Conservation (phyloP, 768 basidiomycete species). For the Trametes cingulata region DNA sequence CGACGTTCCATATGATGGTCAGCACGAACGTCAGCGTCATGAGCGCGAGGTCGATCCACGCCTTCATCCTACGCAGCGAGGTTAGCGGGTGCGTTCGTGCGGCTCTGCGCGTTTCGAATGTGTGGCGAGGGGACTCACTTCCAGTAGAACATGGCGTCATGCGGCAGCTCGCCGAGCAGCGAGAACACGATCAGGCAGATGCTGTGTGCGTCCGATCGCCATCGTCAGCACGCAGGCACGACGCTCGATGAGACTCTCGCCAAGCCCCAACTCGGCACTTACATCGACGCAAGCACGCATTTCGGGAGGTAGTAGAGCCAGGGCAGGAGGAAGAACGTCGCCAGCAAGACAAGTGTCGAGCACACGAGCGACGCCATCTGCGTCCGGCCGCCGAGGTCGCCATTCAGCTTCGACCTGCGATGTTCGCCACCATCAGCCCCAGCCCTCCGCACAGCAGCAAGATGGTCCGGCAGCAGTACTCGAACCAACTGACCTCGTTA, state of each 20-base stretch:
- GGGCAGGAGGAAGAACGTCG: conserved; percentile 89
- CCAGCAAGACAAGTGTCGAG: conserved; percentile 70
- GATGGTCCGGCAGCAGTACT: neutral
- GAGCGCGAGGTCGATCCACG: conserved; percentile 88
- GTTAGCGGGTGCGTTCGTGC: neutral
- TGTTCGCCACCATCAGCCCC: neutral
- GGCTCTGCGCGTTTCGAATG: neutral
- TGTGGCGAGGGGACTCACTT: conserved; percentile 56
- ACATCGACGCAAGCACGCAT: conserved; percentile 89
- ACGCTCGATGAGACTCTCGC: neutral
- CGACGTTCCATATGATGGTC: conserved; percentile 88
- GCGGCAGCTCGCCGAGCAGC: conserved; percentile 82
- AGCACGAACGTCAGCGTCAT: conserved; percentile 88
- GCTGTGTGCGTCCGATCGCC: conserved; percentile 39
- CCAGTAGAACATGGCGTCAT: conserved; percentile 85
- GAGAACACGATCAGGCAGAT: conserved; percentile 85
- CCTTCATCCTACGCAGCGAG: conserved; percentile 60
- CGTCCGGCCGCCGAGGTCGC: conserved; percentile 82
- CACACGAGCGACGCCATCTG: conserved; percentile 88
- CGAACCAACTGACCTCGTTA: conserved; percentile 64
- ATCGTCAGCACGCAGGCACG: neutral
- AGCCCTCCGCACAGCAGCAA: neutral
- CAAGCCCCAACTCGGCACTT: conserved; percentile 31
- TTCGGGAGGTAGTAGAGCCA: conserved; percentile 86
- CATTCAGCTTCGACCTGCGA: conserved; percentile 78